A percentile compares a stretch with the other conserved stretches of the same genome.
Evolutionary conservation across 148 eudicot genomes (phyloP).

Genomic region (Silene uniflora): DNA sequence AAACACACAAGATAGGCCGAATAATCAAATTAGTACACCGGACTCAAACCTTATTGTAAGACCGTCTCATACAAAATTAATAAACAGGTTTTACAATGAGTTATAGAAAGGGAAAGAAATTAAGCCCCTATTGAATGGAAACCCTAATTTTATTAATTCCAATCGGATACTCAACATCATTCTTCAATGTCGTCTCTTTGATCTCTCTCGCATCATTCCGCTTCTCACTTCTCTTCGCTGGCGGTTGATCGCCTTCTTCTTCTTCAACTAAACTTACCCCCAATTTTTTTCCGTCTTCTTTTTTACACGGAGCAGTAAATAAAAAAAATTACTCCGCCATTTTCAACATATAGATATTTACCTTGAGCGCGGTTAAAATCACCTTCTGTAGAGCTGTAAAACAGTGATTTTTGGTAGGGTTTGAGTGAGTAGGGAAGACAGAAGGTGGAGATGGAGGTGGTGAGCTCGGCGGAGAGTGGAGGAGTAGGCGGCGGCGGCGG

Average conservation of each 20-base stretch:
- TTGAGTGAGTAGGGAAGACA: conserved; percentile 16
- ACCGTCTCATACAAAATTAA: background rate
- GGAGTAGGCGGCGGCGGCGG: conserved; percentile 20
- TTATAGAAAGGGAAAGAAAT: background rate
- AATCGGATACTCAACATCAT: conserved; percentile 21
- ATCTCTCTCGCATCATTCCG: conserved; percentile 26
- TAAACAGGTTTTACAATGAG: background rate
- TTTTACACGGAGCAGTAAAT: background rate
- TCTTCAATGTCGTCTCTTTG: conserved; percentile 30
- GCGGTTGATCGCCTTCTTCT: conserved; percentile 36
- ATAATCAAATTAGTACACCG: too few relatives aligned
- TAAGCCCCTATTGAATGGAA: conserved; percentile 41
- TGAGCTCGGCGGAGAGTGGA: conserved; percentile 52
- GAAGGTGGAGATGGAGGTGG: conserved; percentile 36
- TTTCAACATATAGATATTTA: background rate
- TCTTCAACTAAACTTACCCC: conserved; percentile 7
- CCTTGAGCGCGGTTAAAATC: background rate
- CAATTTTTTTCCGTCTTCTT: background rate
- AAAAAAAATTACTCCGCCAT: background rate
- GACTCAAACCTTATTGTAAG: background rate
- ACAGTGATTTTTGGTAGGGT: background rate
- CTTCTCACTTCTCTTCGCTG: conserved; percentile 47
- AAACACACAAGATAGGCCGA: too few relatives aligned
- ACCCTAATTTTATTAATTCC: conserved; percentile 41
- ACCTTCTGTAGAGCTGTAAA: conserved; percentile 4